Conservation (phyloP, 1,139 yeast species). For the Diutina rugosa region DNA sequence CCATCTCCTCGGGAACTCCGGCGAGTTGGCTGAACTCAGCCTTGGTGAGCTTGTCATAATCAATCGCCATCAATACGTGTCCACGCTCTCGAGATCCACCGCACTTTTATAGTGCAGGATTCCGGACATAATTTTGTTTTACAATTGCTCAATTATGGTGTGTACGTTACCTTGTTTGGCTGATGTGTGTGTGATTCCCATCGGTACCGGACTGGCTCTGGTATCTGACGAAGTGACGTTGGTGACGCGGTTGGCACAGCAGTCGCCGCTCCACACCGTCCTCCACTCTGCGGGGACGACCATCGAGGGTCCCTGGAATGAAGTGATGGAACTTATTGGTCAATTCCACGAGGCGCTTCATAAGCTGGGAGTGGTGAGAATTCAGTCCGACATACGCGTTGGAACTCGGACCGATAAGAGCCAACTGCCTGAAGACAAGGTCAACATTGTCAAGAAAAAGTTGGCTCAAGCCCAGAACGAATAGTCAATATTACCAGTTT, state of each 20-base stretch:
- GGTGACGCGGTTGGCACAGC: constrained; percentile 49
- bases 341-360: constrained; percentile 64
- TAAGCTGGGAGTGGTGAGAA: constrained; percentile 52
- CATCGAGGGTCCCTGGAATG: constrained; percentile 86
- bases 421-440: constrained; percentile 56
- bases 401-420: constrained; percentile 68
- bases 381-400: constrained; percentile 75
- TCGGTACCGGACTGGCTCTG: constrained; percentile 68
- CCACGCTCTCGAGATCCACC: neutral
- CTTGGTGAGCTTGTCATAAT: neutral
- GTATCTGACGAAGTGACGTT: constrained; percentile 70
- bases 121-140: too few relatives aligned
- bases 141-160: constrained; percentile 3
- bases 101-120: neutral
- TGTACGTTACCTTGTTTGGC: constrained; percentile 59
- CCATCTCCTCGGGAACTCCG: constrained; percentile 8
- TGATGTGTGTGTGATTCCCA: constrained; percentile 73
- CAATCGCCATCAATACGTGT: neutral
- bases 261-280: constrained; percentile 49
- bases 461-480: neutral
- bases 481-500: neutral
- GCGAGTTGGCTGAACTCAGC: neutral
- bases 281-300: constrained; percentile 89
- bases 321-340: constrained; percentile 73
- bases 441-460: constrained; percentile 45